Conservation (phyloP, 2,329 filamentous ascomycete genomes). For the Ophiostoma triangulosporum region DNA sequence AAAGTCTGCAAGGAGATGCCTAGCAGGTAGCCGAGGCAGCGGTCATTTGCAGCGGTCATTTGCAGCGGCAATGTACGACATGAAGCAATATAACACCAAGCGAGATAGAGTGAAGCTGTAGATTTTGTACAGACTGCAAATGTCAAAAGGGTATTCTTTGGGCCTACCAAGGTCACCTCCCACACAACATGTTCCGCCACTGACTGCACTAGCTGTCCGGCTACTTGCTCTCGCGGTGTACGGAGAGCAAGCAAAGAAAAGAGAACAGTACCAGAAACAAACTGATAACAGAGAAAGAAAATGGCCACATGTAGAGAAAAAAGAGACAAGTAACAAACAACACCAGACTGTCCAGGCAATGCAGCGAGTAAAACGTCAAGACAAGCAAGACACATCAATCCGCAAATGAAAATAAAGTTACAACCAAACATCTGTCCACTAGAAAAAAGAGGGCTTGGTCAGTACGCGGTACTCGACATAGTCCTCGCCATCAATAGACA, state of each 20-base stretch:
- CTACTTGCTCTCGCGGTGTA: not conserved
- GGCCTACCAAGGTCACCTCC: not conserved
- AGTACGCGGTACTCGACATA: slow-evolving; percentile 54
- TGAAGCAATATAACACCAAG: not conserved
- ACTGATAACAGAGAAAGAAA: not conserved
- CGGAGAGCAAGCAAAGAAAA: not conserved
- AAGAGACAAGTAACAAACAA: not conserved
- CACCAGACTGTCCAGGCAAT: not conserved
- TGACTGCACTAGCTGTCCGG: not conserved
- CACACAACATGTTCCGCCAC: not conserved
- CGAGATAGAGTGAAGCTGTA: not conserved
- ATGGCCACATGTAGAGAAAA: not conserved
- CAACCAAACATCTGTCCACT: slow-evolving; percentile 5
- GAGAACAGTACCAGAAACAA: not conserved
- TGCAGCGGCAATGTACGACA: no score
- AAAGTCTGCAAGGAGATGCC: no score
- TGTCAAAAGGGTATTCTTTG: slow-evolving; percentile 4
- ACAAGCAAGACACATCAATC: not conserved
- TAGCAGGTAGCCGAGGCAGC: no score
- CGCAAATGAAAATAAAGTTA: no score
- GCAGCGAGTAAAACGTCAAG: not conserved
- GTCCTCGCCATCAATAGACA: slow-evolving; percentile 53
- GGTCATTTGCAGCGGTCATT: no score
- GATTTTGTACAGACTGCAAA: not conserved
- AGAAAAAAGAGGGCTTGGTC: slow-evolving; percentile 50